Percentiles rank a stretch among this genome's conserved stretches.
phyloP scores from a whole-genome alignment of 176 grass and related monocot genomes.

The Ampelocalamus luodianensis region DNA sequence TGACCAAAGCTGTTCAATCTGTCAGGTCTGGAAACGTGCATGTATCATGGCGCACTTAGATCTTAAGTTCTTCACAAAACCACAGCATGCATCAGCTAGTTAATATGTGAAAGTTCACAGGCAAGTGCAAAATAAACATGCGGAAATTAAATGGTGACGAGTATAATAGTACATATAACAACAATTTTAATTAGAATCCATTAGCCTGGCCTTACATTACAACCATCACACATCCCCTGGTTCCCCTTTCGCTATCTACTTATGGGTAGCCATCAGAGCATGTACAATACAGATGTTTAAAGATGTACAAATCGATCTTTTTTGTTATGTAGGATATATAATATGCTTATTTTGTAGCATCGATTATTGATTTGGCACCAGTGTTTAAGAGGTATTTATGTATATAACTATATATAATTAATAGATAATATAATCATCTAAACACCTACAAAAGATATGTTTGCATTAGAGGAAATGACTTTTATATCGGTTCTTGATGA shows the following conservation, averaged over 20 bases:
- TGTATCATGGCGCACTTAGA: neutral
- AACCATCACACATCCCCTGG: neutral
- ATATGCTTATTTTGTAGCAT: too few species aligned
- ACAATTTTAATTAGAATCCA: slow-evolving; percentile 3
- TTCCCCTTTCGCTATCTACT: neutral
- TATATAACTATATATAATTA: too few species aligned
- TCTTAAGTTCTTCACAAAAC: neutral
- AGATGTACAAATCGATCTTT: too few species aligned
- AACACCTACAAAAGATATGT: too few species aligned
- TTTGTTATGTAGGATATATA: too few species aligned
- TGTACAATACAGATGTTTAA: too few species aligned
- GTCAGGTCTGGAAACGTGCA: neutral
- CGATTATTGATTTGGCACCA: too few species aligned
- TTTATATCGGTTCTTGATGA: too few species aligned
- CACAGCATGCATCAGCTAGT: neutral
- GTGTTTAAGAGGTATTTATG: too few species aligned
- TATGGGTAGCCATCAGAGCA: slow-evolving; percentile 3
- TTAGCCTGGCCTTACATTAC: slow-evolving; percentile 14
- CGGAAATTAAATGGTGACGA: neutral
- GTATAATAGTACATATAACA: neutral
- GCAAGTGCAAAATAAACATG: slow-evolving; percentile 1
- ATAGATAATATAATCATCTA: too few species aligned
- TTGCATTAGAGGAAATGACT: too few species aligned
- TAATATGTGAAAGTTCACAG: neutral
- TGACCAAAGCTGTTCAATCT: neutral